Evolutionary conservation across 106 monocot genomes (phyloP).

Genomic region (Phalaenopsis aphrodite): DNA sequence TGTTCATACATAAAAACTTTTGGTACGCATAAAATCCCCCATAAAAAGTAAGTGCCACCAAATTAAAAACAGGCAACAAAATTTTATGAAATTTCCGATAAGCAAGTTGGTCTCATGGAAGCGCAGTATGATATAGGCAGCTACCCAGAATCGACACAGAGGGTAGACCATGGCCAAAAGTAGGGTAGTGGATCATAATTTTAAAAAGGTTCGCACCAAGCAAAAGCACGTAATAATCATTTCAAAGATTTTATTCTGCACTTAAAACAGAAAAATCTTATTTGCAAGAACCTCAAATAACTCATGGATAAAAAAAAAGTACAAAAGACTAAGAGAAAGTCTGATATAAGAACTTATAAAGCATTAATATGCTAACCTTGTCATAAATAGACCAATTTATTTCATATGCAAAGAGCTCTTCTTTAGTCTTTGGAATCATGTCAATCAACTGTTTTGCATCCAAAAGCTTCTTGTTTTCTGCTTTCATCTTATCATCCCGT

Average conservation of each 20-base stretch:
- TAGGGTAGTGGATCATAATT: neutral
- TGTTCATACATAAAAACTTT: too few relatives aligned
- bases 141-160: neutral
- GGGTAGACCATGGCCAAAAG: neutral
- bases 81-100: neutral
- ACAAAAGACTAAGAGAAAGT: neutral
- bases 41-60: too few relatives aligned
- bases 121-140: neutral
- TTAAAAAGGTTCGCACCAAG: neutral
- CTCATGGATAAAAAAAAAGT: neutral
- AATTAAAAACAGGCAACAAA: neutral
- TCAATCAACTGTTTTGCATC: slow-evolving; percentile 99
- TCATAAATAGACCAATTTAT: slow-evolving; percentile 94
- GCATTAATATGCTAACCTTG: slow-evolving; percentile 37
- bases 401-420: slow-evolving; percentile 81
- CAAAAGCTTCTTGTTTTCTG: slow-evolving; percentile 78
- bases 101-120: too few relatives aligned
- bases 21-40: too few relatives aligned
- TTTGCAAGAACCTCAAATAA: neutral
- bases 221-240: neutral
- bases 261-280: neutral
- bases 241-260: neutral
- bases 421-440: slow-evolving; percentile 97
- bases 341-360: slow-evolving; percentile 1
- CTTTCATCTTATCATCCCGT: slow-evolving; percentile 45